These are phyloP conservation scores for Spinacia oleracea DNA, from an alignment of 179 eudicot species.

Conservation along the genomic window DNA sequence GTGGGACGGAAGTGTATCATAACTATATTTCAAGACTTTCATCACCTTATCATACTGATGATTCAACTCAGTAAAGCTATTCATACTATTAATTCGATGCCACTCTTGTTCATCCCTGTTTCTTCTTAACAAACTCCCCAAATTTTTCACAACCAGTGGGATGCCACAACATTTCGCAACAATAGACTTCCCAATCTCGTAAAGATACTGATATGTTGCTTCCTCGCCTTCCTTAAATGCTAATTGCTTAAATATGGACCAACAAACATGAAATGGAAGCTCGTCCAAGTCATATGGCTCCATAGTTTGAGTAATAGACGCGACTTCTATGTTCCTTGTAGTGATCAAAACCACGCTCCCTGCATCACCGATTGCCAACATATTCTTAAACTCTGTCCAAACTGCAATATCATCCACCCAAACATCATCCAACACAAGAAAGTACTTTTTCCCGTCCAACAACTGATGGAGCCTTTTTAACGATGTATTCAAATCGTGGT, in stretches of 20 bases:
- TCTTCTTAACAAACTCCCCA: conserved; percentile 23
- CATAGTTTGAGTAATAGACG: neutral
- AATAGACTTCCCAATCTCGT: conserved; percentile 28
- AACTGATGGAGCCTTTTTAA: conserved; percentile 23
- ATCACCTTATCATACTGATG: neutral
- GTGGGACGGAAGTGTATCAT: conserved; percentile 29
- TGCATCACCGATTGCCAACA: conserved; percentile 18
- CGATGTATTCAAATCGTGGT: conserved; percentile 32
- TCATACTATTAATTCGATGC: conserved; percentile 13
- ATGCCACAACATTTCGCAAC: conserved; percentile 33
- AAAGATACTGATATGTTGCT: conserved; percentile 13
- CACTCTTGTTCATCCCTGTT: conserved; percentile 28
- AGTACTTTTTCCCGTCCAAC: conserved; percentile 32
- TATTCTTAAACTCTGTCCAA: conserved; percentile 36
- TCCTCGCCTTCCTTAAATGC: conserved; percentile 24
- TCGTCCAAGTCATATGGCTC: neutral
- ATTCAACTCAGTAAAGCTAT: conserved; percentile 11
- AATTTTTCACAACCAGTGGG: conserved; percentile 27
- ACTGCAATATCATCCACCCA: conserved; percentile 39
- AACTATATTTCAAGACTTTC: conserved; percentile 22
- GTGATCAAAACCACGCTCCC: conserved; percentile 34
- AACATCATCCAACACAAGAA: conserved; percentile 49
- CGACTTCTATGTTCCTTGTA: conserved; percentile 20
- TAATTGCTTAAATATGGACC: conserved; percentile 20
- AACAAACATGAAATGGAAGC: conserved; percentile 21